Percentiles rank a stretch among this genome's conserved stretches.
Evolutionary conservation across 768 basidiomycete genomes (phyloP).

Genomic region (Asterophora lycoperdoides): DNA sequence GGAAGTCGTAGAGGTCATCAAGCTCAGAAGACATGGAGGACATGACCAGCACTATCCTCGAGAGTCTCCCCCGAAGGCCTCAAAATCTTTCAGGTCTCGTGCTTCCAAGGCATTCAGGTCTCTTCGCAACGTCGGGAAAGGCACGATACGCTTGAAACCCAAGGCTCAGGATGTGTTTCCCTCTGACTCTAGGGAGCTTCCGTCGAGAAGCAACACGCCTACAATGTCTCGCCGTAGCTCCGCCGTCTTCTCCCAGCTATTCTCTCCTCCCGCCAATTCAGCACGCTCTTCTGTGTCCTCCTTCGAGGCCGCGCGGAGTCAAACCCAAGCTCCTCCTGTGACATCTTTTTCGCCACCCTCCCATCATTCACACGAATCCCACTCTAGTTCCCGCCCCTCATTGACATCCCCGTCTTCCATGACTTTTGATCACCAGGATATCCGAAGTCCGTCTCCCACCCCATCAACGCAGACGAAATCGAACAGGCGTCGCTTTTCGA

Average conservation of each 20-base stretch:
- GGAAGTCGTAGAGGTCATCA: conserved; percentile 59
- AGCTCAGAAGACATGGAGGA: conserved; percentile 39
- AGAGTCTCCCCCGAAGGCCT: conserved; percentile 24
- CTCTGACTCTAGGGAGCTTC: conserved; percentile 14
- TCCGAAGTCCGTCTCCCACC: conserved; percentile 30
- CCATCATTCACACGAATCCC: conserved; percentile 2
- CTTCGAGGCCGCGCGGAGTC: conserved; percentile 23
- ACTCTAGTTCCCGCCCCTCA: not conserved
- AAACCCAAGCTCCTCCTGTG: conserved; percentile 19
- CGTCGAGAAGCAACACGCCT: conserved; percentile 27
- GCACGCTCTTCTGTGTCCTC: conserved; percentile 25
- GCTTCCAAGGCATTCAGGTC: conserved; percentile 45
- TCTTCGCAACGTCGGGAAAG: conserved; percentile 40
- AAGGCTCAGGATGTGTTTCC: conserved; percentile 33
- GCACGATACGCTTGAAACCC: conserved; percentile 28
- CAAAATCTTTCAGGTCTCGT: conserved; percentile 41
- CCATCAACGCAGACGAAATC: conserved; percentile 27
- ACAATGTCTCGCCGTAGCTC: conserved; percentile 37
- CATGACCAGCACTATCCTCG: conserved; percentile 5
- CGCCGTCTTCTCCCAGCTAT: conserved; percentile 34
- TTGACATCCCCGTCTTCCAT: conserved; percentile 17
- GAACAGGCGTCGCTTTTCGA: conserved; percentile 34
- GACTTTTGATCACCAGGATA: conserved; percentile 7
- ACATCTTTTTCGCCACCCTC: conserved; percentile 10
- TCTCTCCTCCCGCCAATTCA: conserved; percentile 25